These are phyloP conservation scores for Cyclotella atomus DNA, from an alignment of 108 stramenopile species.

Conservation along the genomic window DNA sequence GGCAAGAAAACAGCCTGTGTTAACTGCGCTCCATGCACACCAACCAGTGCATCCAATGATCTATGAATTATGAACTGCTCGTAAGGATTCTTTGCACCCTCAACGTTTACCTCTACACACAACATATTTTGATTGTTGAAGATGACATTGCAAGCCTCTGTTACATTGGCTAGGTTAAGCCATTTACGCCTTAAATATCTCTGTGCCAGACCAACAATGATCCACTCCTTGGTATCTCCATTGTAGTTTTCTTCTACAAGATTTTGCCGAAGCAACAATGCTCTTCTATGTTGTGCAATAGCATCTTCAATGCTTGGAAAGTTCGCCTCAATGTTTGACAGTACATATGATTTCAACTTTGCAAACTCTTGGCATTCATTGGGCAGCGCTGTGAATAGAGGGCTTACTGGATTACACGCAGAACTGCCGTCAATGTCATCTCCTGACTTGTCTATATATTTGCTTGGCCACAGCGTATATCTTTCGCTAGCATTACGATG, in stretches of 20 bases:
- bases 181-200: conserved; percentile 10
- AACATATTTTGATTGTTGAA: conserved; percentile 31
- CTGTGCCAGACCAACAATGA: conserved; percentile 21
- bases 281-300: background rate
- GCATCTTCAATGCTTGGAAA: background rate
- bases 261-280: background rate
- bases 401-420: background rate
- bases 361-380: conserved; percentile 1
- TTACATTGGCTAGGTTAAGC: conserved; percentile 15
- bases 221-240: conserved; percentile 15
- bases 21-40: conserved; percentile 58
- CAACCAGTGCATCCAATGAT: conserved; percentile 53
- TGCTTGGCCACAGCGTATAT: background rate
- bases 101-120: conserved; percentile 56
- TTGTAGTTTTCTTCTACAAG: background rate
- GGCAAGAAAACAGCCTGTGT: conserved; percentile 54
- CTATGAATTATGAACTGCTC: conserved; percentile 55
- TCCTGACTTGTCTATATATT: background rate
- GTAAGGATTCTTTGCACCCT: conserved; percentile 24
- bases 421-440: background rate
- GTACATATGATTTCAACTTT: background rate
- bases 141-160: conserved; percentile 27
- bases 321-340: background rate
- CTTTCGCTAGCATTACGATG: no score
- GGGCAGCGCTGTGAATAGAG: background rate